Evolutionary conservation across 2,329 filamentous ascomycete species (phyloP), one percentile per base, ranked within the genome.

Genomic region (Torrubiella hemipterigena): DNA sequence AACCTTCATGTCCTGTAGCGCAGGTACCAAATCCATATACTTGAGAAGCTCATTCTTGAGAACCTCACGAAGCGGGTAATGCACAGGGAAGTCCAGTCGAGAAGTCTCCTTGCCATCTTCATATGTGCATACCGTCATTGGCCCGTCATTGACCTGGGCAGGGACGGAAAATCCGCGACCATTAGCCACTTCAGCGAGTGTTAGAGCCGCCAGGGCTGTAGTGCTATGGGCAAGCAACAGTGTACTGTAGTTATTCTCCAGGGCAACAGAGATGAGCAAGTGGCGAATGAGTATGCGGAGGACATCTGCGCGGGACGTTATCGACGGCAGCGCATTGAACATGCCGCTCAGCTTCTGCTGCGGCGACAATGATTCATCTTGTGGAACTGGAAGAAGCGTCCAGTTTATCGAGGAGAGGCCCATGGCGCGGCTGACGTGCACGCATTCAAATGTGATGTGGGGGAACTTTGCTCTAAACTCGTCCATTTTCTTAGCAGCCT

Each of bases 191-290:
- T 91, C 84, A 6, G 84, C 68, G 11, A 98, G 71, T 1, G 85
- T 83, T 46, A 84, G 77, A 42, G 89, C 84, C 4, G 91, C 89
- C 18, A 98, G 73, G 12, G 77, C 73, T 5, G 86, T 95, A 14
- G 91, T 94, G 42, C 76, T 93, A 55, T 89, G 78, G 15, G 83
- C 87, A 54, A 91, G 79, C 2, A 96, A 57, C 25, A 96, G 67
- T 10, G 75, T 76, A 40, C 79, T 71, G 50, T 77, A 91, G 10
- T 49, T 57, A 17, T 67, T 57, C 12, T 60, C 52, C 38, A 70
- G 65, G 8, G 82, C 81, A 27, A 73, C 61, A 27, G 72, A 60
- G 30, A 85, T 61, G 19, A 95, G 67, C 5, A 93, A 60, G 42
- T 82, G 74, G 6, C 75, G 79, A 20, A 78, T 66, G 17, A 96